These are phyloP conservation scores for Leccinum boreale DNA, from an alignment of 768 basidiomycete species.

Conservation along the genomic window DNA sequence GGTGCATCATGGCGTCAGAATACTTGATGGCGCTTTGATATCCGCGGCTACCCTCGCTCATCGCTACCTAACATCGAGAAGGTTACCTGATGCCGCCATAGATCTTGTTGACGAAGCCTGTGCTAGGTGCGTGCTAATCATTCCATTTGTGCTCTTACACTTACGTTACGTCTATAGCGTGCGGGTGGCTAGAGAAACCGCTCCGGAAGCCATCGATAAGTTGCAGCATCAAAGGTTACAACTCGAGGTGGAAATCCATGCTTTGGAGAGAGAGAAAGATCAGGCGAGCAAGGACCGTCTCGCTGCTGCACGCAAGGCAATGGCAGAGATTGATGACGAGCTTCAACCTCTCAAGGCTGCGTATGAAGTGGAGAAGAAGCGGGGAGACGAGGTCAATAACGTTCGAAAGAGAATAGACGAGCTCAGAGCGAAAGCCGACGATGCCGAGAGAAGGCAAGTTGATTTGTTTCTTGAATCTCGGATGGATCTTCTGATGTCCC, in stretches of 20 bases:
- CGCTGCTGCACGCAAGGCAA: conserved; percentile 65
- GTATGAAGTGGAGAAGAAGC: conserved; percentile 83
- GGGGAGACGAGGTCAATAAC: conserved; percentile 75
- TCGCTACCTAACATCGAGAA: conserved; percentile 82
- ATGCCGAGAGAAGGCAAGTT: conserved; percentile 80
- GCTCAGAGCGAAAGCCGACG: conserved; percentile 86
- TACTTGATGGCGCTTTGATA: conserved; percentile 85
- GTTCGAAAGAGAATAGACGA: conserved; percentile 85
- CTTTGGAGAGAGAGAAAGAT: conserved; percentile 90
- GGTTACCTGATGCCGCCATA: conserved; percentile 83
- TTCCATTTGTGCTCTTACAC: not conserved
- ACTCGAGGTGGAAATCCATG: conserved; percentile 93
- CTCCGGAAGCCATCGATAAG: conserved; percentile 90
- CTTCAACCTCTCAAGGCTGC: conserved; percentile 78
- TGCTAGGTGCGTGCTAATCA: conserved; percentile 56
- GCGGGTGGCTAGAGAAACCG: conserved; percentile 90
- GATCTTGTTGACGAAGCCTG: conserved; percentile 93
- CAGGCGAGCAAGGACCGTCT: conserved; percentile 83
- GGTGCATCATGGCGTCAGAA: conserved; percentile 87
- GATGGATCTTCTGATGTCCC: not conserved
- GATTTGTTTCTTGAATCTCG: not conserved
- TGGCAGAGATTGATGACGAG: conserved; percentile 82
- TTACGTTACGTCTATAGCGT: conserved; percentile 43
- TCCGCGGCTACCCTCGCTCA: conserved; percentile 88
- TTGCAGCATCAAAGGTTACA: conserved; percentile 86